phyloP scores from a whole-genome alignment of 331 rosid genomes.

The Malus hybrid region DNA sequence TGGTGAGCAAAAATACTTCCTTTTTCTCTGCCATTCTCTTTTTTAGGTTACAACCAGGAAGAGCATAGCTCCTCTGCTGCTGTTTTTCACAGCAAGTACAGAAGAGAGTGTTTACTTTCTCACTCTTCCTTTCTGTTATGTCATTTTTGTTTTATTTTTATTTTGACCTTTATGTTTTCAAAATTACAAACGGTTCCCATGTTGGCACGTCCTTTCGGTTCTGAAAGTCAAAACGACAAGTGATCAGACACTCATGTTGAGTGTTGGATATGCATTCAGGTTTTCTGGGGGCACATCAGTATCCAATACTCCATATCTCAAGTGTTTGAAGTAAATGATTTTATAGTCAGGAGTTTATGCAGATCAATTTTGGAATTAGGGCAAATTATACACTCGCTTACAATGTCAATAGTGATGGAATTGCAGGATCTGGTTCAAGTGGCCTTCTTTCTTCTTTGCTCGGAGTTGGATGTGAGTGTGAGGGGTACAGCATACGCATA shows the following conservation, averaged over 20 bases:
- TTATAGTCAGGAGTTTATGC: neutral
- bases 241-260: neutral
- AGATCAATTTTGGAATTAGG: neutral
- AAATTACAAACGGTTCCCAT: neutral
- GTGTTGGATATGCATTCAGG: neutral
- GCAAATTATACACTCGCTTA: neutral
- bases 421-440: slow-evolving; percentile 54
- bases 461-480: slow-evolving; percentile 83
- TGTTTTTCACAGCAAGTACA: neutral
- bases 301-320: neutral
- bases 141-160: neutral
- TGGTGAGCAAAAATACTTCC: too few species aligned
- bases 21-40: neutral
- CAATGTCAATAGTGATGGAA: slow-evolving; percentile 22
- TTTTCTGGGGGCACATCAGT: neutral
- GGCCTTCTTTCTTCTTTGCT: slow-evolving; percentile 78
- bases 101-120: neutral
- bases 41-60: neutral
- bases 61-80: neutral
- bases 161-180: neutral
- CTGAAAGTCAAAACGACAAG: neutral
- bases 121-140: neutral
- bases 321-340: neutral
- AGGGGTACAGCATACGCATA: slow-evolving; percentile 66
- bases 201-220: neutral